Evolutionary conservation across 2,329 filamentous ascomycete species (phyloP).

Genomic region (Dryadomyces quercus-mongolicae): DNA sequence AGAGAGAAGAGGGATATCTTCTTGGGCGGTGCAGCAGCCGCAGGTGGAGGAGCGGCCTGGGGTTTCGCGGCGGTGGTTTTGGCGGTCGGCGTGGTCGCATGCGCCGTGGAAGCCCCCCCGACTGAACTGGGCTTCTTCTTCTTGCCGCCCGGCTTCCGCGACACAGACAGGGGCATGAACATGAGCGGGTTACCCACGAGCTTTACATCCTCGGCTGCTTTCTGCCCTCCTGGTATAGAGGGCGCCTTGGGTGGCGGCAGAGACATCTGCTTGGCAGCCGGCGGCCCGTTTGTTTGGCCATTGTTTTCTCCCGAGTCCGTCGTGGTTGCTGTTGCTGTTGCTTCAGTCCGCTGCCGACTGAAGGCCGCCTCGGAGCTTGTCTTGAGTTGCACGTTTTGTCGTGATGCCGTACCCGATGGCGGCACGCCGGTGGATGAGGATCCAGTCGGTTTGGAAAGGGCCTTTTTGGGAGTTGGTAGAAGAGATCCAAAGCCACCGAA

Average conservation of each 20-base stretch:
- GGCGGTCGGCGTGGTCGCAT: conserved; percentile 6
- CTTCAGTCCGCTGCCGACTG: conserved; percentile 30
- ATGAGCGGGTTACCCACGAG: conserved; percentile 68
- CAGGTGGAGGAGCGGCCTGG: not conserved
- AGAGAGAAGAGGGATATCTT: conserved; percentile 63
- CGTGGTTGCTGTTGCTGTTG: not conserved
- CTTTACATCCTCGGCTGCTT: conserved; percentile 52
- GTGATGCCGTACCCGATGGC: conserved; percentile 25
- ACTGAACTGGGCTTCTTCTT: conserved; percentile 36
- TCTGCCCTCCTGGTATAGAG: conserved; percentile 42
- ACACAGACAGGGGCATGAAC: conserved; percentile 82
- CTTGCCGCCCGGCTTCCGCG: conserved; percentile 61
- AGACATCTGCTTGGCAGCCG: conserved; percentile 13
- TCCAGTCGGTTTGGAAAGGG: conserved; percentile 21
- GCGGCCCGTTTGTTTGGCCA: no score
- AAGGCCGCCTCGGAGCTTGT: conserved; percentile 79
- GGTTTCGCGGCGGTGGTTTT: conserved; percentile 5
- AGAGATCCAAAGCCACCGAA: conserved; percentile 80
- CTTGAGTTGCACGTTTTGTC: conserved; percentile 61
- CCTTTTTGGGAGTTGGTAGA: conserved; percentile 69
- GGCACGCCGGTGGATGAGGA: conserved; percentile 18
- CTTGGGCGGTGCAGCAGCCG: conserved; percentile 23
- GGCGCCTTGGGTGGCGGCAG: conserved; percentile 30
- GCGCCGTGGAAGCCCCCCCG: conserved; percentile 5
- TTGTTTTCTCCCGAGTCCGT: not conserved